These are phyloP conservation scores for Exophiala sideris DNA, from an alignment of 2,329 filamentous ascomycete genomes.

Conservation along the genomic window DNA sequence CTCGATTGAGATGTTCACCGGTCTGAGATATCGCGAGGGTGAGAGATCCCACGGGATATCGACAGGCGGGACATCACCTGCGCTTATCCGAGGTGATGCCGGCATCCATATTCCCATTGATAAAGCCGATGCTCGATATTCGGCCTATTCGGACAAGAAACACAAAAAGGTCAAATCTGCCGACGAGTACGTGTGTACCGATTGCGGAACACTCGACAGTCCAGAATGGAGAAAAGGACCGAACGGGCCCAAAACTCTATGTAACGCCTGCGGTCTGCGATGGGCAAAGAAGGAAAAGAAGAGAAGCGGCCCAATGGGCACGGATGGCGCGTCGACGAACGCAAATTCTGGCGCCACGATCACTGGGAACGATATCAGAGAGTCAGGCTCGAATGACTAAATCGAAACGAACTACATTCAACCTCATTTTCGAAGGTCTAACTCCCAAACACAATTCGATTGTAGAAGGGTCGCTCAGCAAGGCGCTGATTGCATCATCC, in stretches of 20 bases:
- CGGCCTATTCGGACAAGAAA: conserved; percentile 61
- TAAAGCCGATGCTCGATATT: conserved; percentile 58
- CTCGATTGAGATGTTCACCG: conserved; percentile 89
- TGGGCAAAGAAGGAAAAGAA: conserved; percentile 77
- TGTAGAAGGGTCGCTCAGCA: too few species aligned
- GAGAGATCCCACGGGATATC: conserved; percentile 85
- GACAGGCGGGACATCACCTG: conserved; percentile 76
- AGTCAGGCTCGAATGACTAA: conserved; percentile 3
- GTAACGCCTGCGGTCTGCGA: conserved; percentile 86
- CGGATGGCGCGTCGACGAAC: not conserved
- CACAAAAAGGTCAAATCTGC: conserved; percentile 72
- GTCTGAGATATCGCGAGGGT: conserved; percentile 79
- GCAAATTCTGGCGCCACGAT: not conserved
- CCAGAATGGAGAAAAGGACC: conserved; percentile 96
- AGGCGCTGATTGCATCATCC: too few species aligned
- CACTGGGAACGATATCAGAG: not conserved
- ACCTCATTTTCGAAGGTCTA: not conserved
- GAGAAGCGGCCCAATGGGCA: conserved; percentile 29
- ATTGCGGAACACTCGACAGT: conserved; percentile 90
- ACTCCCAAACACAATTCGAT: too few species aligned
- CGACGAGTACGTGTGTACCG: conserved; percentile 91
- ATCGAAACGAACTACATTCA: not conserved
- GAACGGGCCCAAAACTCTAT: conserved; percentile 87
- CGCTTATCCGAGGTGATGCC: conserved; percentile 77
- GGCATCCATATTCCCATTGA: conserved; percentile 82